Percentiles rank a stretch among this genome's conserved stretches.
Conservation (phyloP, 805 yeast genomes). For the Pichia occidentalis region DNA sequence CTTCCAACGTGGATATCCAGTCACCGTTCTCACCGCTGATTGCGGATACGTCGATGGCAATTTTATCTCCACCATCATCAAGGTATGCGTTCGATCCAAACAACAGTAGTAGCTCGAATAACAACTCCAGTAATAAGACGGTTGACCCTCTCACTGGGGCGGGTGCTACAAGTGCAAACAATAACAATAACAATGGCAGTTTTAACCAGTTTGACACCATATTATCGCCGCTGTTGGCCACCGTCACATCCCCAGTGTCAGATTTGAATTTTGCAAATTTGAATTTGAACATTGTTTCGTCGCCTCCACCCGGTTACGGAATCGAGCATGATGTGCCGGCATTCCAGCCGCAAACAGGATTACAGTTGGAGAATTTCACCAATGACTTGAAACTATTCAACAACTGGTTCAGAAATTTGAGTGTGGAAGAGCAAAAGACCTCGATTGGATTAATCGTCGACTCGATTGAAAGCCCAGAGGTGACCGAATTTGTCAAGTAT, state of each 20-base stretch:
- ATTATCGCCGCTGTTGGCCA: conserved; percentile 14
- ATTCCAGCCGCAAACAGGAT: conserved; percentile 27
- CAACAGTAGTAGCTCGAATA: conserved; percentile 18
- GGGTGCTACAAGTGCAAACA: too few relatives aligned
- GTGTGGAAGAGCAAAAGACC: conserved; percentile 39
- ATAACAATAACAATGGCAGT: too few relatives aligned
- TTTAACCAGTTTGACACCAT: conserved; percentile 21
- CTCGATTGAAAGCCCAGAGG: conserved; percentile 38
- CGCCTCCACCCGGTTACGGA: conserved; percentile 11
- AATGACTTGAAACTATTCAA: conserved; percentile 41
- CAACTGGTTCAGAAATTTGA: conserved; percentile 41
- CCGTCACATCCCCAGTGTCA: conserved; percentile 11
- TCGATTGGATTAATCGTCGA: conserved; percentile 43
- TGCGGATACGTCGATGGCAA: conserved; percentile 29
- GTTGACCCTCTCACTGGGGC: too few relatives aligned
- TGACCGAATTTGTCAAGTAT: conserved; percentile 15
- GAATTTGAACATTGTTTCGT: conserved; percentile 2
- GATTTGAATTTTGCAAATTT: conserved; percentile 9
- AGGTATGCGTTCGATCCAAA: conserved; percentile 30
- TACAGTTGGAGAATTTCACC: conserved; percentile 29
- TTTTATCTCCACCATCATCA: conserved; percentile 37
- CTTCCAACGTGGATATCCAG: too few relatives aligned
- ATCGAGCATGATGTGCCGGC: conserved; percentile 27
- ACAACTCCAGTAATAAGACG: too few relatives aligned
- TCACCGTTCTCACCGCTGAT: conserved; percentile 22